Evolutionary conservation across 768 basidiomycete species (phyloP).

Genomic region (Amanita pseudoporphyria): DNA sequence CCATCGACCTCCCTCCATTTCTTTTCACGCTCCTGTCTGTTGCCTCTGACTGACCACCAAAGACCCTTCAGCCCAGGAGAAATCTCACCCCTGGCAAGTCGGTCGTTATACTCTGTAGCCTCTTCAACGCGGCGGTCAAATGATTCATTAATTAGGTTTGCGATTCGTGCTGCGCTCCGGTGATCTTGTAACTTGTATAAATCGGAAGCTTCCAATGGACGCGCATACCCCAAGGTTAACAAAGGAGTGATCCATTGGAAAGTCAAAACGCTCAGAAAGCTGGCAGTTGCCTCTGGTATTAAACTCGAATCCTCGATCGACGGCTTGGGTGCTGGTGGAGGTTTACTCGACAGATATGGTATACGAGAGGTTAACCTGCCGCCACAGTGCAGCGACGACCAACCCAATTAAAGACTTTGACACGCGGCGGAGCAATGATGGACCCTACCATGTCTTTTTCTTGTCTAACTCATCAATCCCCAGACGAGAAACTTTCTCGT

Average conservation of each 20-base stretch:
- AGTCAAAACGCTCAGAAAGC: constrained; percentile 46
- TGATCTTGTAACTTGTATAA: constrained; percentile 68
- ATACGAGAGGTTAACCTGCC: neutral
- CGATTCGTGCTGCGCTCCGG: constrained; percentile 49
- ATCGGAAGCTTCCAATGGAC: constrained; percentile 74
- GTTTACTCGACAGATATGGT: constrained; percentile 18
- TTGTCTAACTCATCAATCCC: neutral
- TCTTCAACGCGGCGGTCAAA: constrained; percentile 47
- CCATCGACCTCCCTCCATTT: constrained; percentile 59
- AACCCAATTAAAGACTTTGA: neutral
- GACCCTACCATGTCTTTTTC: neutral
- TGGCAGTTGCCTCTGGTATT: constrained; percentile 61
- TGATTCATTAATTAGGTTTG: constrained; percentile 50
- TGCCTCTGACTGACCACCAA: constrained; percentile 53
- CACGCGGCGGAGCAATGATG: neutral
- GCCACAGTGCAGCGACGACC: too few species aligned
- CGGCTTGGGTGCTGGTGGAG: constrained; percentile 33
- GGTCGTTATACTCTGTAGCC: constrained; percentile 63
- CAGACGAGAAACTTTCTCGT: neutral
- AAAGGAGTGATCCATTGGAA: constrained; percentile 74
- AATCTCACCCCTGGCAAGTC: constrained; percentile 56
- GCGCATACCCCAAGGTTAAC: constrained; percentile 64
- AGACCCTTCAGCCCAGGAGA: constrained; percentile 42
- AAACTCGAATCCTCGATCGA: constrained; percentile 51
- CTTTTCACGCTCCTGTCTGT: constrained; percentile 44